These are phyloP conservation scores for Hepatocystis sp. DNA, from an alignment of 169 alveolate genomes.

Conservation along the genomic window DNA sequence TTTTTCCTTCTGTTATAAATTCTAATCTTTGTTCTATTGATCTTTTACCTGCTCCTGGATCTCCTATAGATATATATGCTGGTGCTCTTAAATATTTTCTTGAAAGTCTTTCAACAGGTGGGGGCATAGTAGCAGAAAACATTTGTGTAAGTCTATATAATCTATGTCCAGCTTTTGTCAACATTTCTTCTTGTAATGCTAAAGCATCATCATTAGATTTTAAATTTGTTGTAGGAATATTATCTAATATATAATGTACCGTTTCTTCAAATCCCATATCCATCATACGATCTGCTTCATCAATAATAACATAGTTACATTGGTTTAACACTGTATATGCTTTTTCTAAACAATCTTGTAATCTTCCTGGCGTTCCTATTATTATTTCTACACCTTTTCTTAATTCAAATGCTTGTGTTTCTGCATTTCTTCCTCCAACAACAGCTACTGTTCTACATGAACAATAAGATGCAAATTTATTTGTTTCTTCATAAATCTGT, in stretches of 20 bases:
- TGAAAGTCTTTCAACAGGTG: conserved; percentile 95
- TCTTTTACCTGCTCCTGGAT: conserved; percentile 95
- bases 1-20: conserved; percentile 90
- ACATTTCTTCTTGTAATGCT: conserved; percentile 89
- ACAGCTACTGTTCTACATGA: conserved; percentile 92
- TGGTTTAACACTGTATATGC: conserved; percentile 93
- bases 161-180: conserved; percentile 91
- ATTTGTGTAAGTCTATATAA: conserved; percentile 92
- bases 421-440: conserved; percentile 97
- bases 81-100: conserved; percentile 92
- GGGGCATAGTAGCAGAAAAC: conserved; percentile 98
- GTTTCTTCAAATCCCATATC: conserved; percentile 98
- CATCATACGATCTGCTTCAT: conserved; percentile 99
- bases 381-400: conserved; percentile 96
- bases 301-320: conserved; percentile 95
- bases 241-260: conserved; percentile 93
- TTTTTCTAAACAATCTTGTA: conserved; percentile 94
- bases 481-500: conserved; percentile 94
- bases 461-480: conserved; percentile 88
- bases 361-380: conserved; percentile 99
- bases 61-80: conserved; percentile 94
- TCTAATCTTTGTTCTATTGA: conserved; percentile 94
- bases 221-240: conserved; percentile 90
- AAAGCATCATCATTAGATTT: conserved; percentile 90
- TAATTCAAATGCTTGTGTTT: conserved; percentile 93